Percentiles rank a stretch among this genome's conserved stretches.
phyloP scores from a whole-genome alignment of 2,329 filamentous ascomycete genomes.

The Dothistroma septosporum region DNA sequence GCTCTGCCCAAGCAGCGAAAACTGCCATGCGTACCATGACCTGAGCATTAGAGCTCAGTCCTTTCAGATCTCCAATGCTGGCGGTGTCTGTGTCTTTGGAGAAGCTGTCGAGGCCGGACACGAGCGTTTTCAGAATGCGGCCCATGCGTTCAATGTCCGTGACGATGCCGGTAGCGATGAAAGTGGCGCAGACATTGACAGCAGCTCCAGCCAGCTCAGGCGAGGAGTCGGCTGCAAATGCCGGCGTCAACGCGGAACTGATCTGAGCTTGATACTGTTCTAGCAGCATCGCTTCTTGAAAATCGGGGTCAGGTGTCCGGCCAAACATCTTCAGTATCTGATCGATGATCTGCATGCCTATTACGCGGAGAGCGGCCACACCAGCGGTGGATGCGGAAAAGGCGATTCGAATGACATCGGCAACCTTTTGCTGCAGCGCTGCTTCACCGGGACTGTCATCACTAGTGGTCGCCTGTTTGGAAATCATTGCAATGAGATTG shows the following conservation, averaged over 20 bases:
- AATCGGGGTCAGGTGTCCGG: constrained; percentile 91
- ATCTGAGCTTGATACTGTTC: constrained; percentile 99
- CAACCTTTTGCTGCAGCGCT: constrained; percentile 76
- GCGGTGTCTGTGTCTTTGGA: constrained; percentile 72
- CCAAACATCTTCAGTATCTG: constrained; percentile 94
- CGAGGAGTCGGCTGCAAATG: constrained; percentile 92
- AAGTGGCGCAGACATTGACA: constrained; percentile 95
- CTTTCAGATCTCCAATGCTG: constrained; percentile 87
- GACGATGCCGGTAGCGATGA: constrained; percentile 94
- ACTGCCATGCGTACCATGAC: constrained; percentile 99
- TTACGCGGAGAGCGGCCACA: constrained; percentile 82
- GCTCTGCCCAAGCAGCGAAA: constrained; percentile 93
- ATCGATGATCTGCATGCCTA: constrained; percentile 90
- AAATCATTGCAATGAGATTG: constrained; percentile 74
- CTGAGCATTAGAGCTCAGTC: constrained; percentile 89
- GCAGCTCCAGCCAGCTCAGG: constrained; percentile 93
- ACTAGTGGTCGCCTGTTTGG: constrained; percentile 72
- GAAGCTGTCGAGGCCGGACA: constrained; percentile 88
- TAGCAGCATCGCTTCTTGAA: constrained; percentile 90
- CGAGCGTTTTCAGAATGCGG: constrained; percentile 87
- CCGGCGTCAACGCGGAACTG: constrained; percentile 89
- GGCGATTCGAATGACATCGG: constrained; percentile 91
- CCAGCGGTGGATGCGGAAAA: constrained; percentile 95
- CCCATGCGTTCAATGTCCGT: constrained; percentile 99
- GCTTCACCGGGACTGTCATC: constrained; percentile 73